phyloP scores from a whole-genome alignment of 352 stramenopile species.

The Globisporangium middletonii region DNA sequence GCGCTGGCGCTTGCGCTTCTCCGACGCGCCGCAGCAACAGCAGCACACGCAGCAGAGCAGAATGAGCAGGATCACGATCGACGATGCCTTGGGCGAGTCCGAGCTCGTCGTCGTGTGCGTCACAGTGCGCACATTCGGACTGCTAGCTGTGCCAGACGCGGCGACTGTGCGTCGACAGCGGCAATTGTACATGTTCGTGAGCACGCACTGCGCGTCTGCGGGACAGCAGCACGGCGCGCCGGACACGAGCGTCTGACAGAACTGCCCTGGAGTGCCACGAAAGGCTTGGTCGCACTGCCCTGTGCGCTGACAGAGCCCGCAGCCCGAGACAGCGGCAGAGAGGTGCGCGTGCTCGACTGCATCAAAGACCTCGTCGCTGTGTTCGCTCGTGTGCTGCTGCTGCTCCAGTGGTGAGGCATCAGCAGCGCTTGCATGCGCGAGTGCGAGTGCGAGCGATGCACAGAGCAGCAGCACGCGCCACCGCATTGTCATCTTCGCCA shows the following conservation, averaged over 20 bases:
- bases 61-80: constrained; percentile 37
- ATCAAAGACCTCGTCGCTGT: constrained; percentile 15
- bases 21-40: constrained; percentile 37
- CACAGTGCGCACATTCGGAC: constrained; percentile 14
- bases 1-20: constrained; percentile 17
- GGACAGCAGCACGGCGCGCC: constrained; percentile 63
- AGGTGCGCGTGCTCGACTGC: constrained; percentile 32
- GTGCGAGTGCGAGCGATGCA: neutral
- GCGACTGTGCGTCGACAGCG: constrained; percentile 34
- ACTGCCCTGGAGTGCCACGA: constrained; percentile 47
- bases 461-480: constrained; percentile 14
- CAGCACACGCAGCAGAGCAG: constrained; percentile 52
- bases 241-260: constrained; percentile 49
- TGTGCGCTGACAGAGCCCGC: constrained; percentile 50
- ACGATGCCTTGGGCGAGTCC: constrained; percentile 14
- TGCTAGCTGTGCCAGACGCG: constrained; percentile 7
- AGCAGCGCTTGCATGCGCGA: neutral
- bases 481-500: constrained; percentile 8
- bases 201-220: constrained; percentile 42
- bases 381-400: neutral
- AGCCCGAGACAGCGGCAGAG: constrained; percentile 46
- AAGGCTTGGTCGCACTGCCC: constrained; percentile 62
- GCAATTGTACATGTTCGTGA: constrained; percentile 47
- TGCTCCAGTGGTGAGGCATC: constrained; percentile 1
- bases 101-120: constrained; percentile 27